These are phyloP conservation scores for Thermomyces lanuginosus DNA, from an alignment of 2,329 filamentous ascomycete species.

Conservation along the genomic window DNA sequence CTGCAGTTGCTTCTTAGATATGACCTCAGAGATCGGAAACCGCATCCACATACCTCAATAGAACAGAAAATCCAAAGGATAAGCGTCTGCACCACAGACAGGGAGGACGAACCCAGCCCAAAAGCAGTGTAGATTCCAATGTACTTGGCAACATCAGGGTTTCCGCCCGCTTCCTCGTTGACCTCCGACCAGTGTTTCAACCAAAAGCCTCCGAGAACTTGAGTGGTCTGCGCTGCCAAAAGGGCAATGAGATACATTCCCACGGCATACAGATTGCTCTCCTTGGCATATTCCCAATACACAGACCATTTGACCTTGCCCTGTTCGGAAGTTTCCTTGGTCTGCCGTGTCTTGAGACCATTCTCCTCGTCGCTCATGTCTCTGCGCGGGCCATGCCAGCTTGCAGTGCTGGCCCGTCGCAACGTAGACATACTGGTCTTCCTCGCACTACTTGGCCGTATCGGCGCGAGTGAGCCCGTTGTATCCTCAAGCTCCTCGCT, in stretches of 20 bases:
- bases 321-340: conserved; percentile 78
- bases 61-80: conserved; percentile 99
- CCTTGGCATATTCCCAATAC: conserved; percentile 86
- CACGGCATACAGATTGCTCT: conserved; percentile 78
- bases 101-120: conserved; percentile 65
- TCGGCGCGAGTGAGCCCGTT: conserved; percentile 58
- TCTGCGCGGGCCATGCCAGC: conserved; percentile 70
- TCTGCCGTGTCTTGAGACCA: conserved; percentile 59
- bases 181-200: conserved; percentile 79
- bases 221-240: conserved; percentile 62
- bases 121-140: conserved; percentile 93
- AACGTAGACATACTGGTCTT: conserved; percentile 59
- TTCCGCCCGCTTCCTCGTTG: conserved; percentile 52
- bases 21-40: conserved; percentile 1
- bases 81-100: conserved; percentile 82
- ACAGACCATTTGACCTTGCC: conserved; percentile 97
- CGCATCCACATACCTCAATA: conserved; percentile 54
- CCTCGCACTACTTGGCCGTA: conserved; percentile 46
- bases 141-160: conserved; percentile 69
- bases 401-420: conserved; percentile 78
- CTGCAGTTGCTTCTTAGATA: conserved; percentile 25
- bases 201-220: conserved; percentile 79
- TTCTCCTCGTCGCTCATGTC: conserved; percentile 70
- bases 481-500: conserved; percentile 50
- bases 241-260: conserved; percentile 61